A percentile compares a stretch with the other conserved stretches of the same genome.
phyloP scores from a whole-genome alignment of 169 alveolate genomes.

The Plasmodium billcollinsi region DNA sequence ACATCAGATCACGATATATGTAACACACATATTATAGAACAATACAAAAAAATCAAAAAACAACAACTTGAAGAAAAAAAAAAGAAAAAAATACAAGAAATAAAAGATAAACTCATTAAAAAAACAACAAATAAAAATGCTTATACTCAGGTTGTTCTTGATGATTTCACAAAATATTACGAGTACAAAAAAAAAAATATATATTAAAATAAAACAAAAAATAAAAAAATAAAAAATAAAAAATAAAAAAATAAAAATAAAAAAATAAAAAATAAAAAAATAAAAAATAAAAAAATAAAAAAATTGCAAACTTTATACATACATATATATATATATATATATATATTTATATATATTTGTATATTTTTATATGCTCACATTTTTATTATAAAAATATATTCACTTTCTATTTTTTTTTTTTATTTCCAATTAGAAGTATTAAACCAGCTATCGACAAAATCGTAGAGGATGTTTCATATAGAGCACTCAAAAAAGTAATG shows the following conservation, averaged over 20 bases:
- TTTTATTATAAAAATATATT: not conserved
- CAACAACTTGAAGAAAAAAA: conserved; percentile 18
- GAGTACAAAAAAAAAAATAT: conserved; percentile 39
- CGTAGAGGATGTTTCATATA: conserved; percentile 49
- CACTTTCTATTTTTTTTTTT: conserved; percentile 2
- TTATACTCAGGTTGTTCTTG: conserved; percentile 53
- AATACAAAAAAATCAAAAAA: conserved; percentile 33
- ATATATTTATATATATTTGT: too few relatives aligned
- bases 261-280: not conserved
- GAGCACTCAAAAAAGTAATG: conserved; percentile 50
- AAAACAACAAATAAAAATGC: conserved; percentile 31
- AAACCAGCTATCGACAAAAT: conserved; percentile 39
- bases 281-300: not conserved
- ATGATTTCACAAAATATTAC: conserved; percentile 64
- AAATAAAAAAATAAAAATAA: not conserved
- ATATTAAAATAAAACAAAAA: not conserved
- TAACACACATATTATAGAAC: conserved; percentile 45
- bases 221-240: not conserved
- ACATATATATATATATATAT: too few relatives aligned
- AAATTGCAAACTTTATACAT: too few relatives aligned
- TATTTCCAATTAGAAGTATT: conserved; percentile 18
- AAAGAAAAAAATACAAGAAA: conserved; percentile 12
- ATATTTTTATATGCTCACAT: too few relatives aligned
- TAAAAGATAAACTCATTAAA: conserved; percentile 39
- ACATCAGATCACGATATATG: conserved; percentile 37